These are phyloP conservation scores for Plenodomus lindquistii DNA, from an alignment of 2,329 filamentous ascomycete genomes.

Conservation along the genomic window DNA sequence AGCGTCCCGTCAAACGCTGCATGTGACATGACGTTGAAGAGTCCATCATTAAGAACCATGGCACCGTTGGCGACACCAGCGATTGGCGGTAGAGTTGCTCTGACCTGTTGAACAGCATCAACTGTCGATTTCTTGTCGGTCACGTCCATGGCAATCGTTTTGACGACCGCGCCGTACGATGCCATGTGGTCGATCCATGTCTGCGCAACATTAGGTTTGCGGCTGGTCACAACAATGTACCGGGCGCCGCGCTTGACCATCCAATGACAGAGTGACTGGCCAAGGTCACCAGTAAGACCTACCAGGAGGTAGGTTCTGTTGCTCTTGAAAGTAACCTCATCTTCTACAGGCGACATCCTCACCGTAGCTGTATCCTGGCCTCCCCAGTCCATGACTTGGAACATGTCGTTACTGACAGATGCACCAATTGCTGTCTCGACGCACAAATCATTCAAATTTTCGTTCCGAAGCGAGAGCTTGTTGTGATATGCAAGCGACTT, in stretches of 20 bases:
- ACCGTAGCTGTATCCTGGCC: too few species aligned
- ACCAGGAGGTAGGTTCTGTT: background rate
- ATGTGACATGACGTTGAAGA: conserved; percentile 10
- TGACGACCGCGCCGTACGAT: background rate
- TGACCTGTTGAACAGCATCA: too few species aligned
- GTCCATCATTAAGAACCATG: conserved; percentile 14
- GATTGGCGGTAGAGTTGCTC: conserved; percentile 22
- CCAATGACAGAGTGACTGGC: background rate
- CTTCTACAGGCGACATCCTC: too few species aligned
- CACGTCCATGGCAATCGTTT: background rate
- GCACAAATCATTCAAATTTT: too few species aligned
- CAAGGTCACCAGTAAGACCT: background rate
- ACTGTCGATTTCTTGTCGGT: too few species aligned
- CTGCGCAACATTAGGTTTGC: background rate
- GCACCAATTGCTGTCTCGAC: too few species aligned
- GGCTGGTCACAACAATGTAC: background rate
- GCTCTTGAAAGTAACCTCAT: background rate
- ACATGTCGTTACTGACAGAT: too few species aligned
- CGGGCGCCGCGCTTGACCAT: background rate
- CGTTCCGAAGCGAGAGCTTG: too few species aligned
- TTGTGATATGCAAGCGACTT: too few species aligned
- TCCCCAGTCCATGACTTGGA: too few species aligned
- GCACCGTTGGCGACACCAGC: conserved; percentile 20
- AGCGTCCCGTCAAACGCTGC: conserved; percentile 2
- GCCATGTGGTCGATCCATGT: background rate